Evolutionary conservation across 805 yeast species (phyloP).

Genomic region (Wickerhamomyces canadensis): DNA sequence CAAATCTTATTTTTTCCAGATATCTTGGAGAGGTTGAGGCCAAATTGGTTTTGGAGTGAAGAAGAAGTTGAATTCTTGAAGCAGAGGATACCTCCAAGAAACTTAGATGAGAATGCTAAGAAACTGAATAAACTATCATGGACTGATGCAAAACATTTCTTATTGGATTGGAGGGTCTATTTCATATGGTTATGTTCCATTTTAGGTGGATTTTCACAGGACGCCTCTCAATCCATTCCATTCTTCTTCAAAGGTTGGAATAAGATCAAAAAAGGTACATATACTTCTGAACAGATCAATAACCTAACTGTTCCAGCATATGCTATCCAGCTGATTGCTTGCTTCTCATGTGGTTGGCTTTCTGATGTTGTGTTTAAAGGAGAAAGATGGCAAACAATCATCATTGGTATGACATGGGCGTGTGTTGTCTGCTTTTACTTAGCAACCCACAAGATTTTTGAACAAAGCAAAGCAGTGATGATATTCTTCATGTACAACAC

Average conservation of each 20-base stretch:
- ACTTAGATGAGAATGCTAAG: slow-evolving; percentile 2
- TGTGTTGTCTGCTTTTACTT: slow-evolving; percentile 7
- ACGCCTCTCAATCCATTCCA: slow-evolving; percentile 6
- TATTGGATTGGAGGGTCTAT: slow-evolving; percentile 9
- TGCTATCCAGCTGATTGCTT: slow-evolving; percentile 6
- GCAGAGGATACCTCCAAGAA: slow-evolving; percentile 10
- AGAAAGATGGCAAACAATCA: slow-evolving; percentile 8
- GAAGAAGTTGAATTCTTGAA: slow-evolving; percentile 7
- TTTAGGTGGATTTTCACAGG: slow-evolving; percentile 8
- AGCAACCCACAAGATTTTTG: slow-evolving; percentile 9
- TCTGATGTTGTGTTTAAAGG: slow-evolving; percentile 13
- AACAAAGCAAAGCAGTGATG: slow-evolving; percentile 5
- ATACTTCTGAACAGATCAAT: slow-evolving; percentile 9
- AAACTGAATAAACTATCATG: slow-evolving; percentile 1
- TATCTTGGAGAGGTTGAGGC: slow-evolving; percentile 24
- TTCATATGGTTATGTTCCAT: slow-evolving; percentile 6
- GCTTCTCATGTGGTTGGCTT: slow-evolving; percentile 7
- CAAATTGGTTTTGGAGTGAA: slow-evolving; percentile 24
- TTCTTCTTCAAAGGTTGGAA: slow-evolving; percentile 11
- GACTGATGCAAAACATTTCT: slow-evolving; percentile 6
- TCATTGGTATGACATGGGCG: slow-evolving; percentile 5
- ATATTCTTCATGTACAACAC: slow-evolving; percentile 11
- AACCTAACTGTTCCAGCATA: slow-evolving; percentile 6
- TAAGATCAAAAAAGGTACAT: slow-evolving; percentile 3
- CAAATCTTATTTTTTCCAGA: slow-evolving; percentile 18